Percentiles rank a stretch among this genome's conserved stretches.
Conservation (phyloP, 495 filamentous ascomycete genomes). For the Letharia columbiana region DNA sequence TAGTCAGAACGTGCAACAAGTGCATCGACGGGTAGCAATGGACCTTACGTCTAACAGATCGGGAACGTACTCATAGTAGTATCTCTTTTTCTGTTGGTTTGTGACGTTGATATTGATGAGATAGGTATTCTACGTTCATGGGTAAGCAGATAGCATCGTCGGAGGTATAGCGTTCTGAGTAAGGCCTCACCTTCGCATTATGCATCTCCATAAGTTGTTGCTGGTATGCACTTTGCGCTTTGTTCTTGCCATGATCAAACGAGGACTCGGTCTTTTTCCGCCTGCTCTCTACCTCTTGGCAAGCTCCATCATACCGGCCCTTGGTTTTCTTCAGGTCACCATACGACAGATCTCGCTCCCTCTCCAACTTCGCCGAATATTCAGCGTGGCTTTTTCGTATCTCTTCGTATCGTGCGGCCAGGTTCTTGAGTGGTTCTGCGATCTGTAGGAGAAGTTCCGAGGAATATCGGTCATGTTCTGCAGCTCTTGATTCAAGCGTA, state of each 20-base stretch:
- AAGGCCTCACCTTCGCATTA: constrained; percentile 64
- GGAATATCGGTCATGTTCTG: constrained; percentile 78
- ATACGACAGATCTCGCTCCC: constrained; percentile 75
- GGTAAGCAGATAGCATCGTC: constrained; percentile 13
- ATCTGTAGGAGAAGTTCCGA: constrained; percentile 66
- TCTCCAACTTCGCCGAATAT: constrained; percentile 78
- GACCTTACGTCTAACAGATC: constrained; percentile 74
- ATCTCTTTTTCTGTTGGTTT: constrained; percentile 92
- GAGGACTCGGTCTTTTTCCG: constrained; percentile 89
- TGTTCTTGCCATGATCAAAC: constrained; percentile 72
- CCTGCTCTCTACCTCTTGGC: constrained; percentile 88
- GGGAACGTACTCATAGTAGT: constrained; percentile 94
- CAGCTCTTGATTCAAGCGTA: constrained; percentile 77
- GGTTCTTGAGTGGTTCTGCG: constrained; percentile 72
- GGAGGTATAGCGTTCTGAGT: background rate
- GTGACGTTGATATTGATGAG: constrained; percentile 90
- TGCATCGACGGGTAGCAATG: constrained; percentile 7
- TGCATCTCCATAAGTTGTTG: constrained; percentile 89
- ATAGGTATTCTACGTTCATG: constrained; percentile 67
- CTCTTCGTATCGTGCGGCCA: constrained; percentile 73
- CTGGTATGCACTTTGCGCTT: constrained; percentile 82
- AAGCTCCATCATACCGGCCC: constrained; percentile 82
- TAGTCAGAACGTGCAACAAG: constrained; percentile 15
- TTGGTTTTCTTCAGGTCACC: constrained; percentile 85
- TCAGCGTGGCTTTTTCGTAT: constrained; percentile 85